phyloP scores from a whole-genome alignment of 1,139 yeast species.

The Candida tunisiensis region DNA sequence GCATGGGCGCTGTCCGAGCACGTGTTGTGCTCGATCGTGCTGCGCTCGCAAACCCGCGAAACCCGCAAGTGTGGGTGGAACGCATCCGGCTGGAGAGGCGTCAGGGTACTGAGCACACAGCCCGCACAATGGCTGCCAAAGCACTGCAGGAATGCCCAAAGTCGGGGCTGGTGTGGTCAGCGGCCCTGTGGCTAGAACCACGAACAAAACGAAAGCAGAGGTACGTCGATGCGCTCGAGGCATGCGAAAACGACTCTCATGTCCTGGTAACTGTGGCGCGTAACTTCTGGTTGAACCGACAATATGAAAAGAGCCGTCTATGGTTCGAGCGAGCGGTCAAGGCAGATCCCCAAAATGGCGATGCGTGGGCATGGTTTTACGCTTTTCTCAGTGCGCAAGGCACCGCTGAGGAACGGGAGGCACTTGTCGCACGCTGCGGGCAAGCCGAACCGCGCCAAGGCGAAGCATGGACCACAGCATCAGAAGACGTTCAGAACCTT shows the following conservation, averaged over 20 bases:
- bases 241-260: slow-evolving; percentile 42
- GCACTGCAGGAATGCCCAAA: slow-evolving; percentile 46
- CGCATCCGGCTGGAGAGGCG: slow-evolving; percentile 42
- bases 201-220: slow-evolving; percentile 40
- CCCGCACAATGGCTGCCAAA: slow-evolving; percentile 36
- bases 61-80: slow-evolving; percentile 38
- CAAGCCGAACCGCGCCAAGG: too few relatives aligned
- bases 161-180: slow-evolving; percentile 48
- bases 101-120: slow-evolving; percentile 33
- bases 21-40: slow-evolving; percentile 64
- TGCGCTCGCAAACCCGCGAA: slow-evolving; percentile 31
- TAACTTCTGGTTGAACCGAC: slow-evolving; percentile 54
- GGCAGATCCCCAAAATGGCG: slow-evolving; percentile 47
- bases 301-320: slow-evolving; percentile 42
- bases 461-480: too few relatives aligned
- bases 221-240: slow-evolving; percentile 55
- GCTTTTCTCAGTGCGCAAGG: neutral
- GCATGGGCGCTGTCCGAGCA: slow-evolving; percentile 35
- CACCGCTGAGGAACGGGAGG: slow-evolving; percentile 8
- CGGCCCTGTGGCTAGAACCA: slow-evolving; percentile 31
- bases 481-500: too few relatives aligned
- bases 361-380: slow-evolving; percentile 59
- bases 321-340: slow-evolving; percentile 64
- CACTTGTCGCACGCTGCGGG: slow-evolving; percentile 14
- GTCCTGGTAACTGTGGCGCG: slow-evolving; percentile 51